Evolutionary conservation across 129 eudicot species (phyloP).

Genomic region (Chrysanthemum makinoi): DNA sequence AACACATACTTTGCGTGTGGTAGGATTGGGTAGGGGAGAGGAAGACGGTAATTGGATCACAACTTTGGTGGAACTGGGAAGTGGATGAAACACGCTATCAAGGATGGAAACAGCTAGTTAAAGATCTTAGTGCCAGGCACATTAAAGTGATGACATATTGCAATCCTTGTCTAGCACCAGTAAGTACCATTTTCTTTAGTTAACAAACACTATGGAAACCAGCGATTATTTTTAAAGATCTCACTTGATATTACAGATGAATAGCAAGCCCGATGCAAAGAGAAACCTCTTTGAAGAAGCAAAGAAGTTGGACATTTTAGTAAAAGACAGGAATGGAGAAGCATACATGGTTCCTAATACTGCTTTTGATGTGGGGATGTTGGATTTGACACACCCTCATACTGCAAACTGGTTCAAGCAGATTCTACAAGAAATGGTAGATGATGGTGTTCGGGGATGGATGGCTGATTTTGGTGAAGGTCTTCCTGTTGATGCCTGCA

Average conservation of each 20-base stretch:
- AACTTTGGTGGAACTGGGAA: constrained; percentile 99
- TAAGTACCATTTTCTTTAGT: constrained; percentile 27
- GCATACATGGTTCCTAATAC: constrained; percentile 97
- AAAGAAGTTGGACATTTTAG: constrained; percentile 81
- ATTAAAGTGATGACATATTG: constrained; percentile 95
- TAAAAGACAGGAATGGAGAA: constrained; percentile 75
- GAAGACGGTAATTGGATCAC: constrained; percentile 90
- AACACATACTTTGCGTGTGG: constrained; percentile 10
- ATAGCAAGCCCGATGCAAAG: constrained; percentile 54
- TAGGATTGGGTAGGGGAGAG: constrained; percentile 99
- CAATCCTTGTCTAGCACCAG: constrained; percentile 98
- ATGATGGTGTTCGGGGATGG: constrained; percentile 99
- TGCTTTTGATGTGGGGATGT: constrained; percentile 99
- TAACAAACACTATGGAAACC: constrained; percentile 12
- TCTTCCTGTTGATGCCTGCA: constrained; percentile 88
- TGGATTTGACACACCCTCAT: constrained; percentile 89
- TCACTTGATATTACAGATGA: constrained; percentile 46
- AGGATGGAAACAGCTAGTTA: constrained; percentile 74
- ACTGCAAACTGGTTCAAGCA: constrained; percentile 87
- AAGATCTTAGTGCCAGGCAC: constrained; percentile 57
- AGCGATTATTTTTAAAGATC: constrained; percentile 3
- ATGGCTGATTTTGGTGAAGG: constrained; percentile 99
- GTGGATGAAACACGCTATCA: constrained; percentile 72
- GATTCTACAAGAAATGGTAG: constrained; percentile 81
- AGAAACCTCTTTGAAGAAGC: constrained; percentile 90